These are phyloP conservation scores for Apiospora saccharicola DNA, from an alignment of 2,329 filamentous ascomycete genomes.

Conservation along the genomic window DNA sequence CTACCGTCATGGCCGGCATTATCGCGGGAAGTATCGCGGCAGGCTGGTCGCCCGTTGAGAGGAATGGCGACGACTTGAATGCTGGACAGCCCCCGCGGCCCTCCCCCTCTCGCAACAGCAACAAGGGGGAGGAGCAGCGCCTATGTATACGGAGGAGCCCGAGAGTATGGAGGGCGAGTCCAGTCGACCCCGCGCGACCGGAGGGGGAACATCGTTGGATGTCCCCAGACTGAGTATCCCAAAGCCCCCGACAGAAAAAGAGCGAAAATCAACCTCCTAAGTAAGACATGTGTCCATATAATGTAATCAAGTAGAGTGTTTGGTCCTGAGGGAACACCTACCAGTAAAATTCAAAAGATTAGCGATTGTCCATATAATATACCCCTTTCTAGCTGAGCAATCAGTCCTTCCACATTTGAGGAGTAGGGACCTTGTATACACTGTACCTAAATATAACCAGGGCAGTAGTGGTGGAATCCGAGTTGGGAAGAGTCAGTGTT, in stretches of 20 bases:
- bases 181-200: conserved; percentile 15
- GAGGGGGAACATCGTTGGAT: conserved; percentile 18
- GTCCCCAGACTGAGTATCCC: conserved; percentile 42
- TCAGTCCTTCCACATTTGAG: neutral
- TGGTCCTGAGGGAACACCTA: conserved; percentile 15
- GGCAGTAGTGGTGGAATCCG: neutral
- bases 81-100: conserved; percentile 22
- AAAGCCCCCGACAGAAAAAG: conserved; percentile 41
- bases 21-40: conserved; percentile 79
- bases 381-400: conserved; percentile 6
- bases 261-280: conserved; percentile 42
- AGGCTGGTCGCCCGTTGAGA: conserved; percentile 74
- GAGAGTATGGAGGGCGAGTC: conserved; percentile 40
- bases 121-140: conserved; percentile 26
- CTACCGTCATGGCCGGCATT: conserved; percentile 84
- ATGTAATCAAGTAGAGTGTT: conserved; percentile 28
- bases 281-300: conserved; percentile 31
- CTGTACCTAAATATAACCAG: neutral
- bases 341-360: conserved; percentile 16
- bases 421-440: neutral
- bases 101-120: neutral
- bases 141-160: conserved; percentile 46
- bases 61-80: conserved; percentile 36
- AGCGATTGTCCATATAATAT: conserved; percentile 2
- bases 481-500: neutral